phyloP scores from a whole-genome alignment of 306 rosid genomes.

The Vigna trinervia region DNA sequence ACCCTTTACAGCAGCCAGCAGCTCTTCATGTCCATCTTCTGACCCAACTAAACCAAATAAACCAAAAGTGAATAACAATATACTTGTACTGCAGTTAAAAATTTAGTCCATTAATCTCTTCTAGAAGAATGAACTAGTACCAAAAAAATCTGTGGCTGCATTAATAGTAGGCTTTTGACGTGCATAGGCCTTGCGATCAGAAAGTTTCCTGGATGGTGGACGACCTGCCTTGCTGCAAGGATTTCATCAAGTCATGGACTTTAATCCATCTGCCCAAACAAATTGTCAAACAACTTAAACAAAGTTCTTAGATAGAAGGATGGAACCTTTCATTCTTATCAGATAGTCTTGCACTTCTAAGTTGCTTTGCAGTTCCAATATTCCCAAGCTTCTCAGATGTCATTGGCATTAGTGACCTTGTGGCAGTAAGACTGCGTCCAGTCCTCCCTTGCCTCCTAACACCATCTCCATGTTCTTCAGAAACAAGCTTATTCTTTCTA shows the following conservation, averaged over 20 bases:
- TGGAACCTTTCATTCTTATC: constrained; percentile 88
- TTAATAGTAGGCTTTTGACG: constrained; percentile 84
- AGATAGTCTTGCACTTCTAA: constrained; percentile 78
- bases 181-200: constrained; percentile 91
- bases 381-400: constrained; percentile 76
- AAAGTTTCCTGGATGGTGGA: constrained; percentile 93
- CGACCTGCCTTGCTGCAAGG: constrained; percentile 96
- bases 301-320: constrained; percentile 35
- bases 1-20: constrained; percentile 88
- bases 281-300: constrained; percentile 40
- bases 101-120: constrained; percentile 27
- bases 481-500: constrained; percentile 76
- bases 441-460: constrained; percentile 98
- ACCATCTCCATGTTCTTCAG: constrained; percentile 93
- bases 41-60: constrained; percentile 75
- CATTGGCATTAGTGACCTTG: constrained; percentile 74
- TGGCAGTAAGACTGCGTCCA: constrained; percentile 70
- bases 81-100: constrained; percentile 33
- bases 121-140: constrained; percentile 53
- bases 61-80: constrained; percentile 50
- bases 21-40: constrained; percentile 89
- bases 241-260: constrained; percentile 51
- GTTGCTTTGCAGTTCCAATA: constrained; percentile 95
- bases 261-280: constrained; percentile 37
- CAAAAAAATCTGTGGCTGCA: constrained; percentile 80